Evolutionary conservation across 1,139 yeast genomes (phyloP).

Genomic region (Magnusiomyces magnusii): DNA sequence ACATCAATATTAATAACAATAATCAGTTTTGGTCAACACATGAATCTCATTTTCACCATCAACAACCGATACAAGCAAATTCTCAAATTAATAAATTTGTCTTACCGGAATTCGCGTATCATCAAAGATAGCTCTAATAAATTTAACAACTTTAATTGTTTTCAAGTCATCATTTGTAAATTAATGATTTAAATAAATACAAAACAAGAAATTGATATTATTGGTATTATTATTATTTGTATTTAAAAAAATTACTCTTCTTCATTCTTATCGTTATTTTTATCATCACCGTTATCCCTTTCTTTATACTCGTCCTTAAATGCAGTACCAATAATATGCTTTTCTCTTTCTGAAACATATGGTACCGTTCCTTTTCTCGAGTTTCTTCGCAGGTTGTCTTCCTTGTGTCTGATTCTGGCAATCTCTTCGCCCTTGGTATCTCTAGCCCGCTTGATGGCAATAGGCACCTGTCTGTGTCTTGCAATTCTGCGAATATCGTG

Average conservation of each 20-base stretch:
- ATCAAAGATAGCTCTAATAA: neutral
- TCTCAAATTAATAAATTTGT: too few species aligned
- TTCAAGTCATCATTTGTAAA: too few species aligned
- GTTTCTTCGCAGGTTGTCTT: conserved; percentile 73
- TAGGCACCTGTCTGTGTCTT: conserved; percentile 87
- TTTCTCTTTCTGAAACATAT: conserved; percentile 55
- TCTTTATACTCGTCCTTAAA: conserved; percentile 38
- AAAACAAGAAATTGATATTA: too few species aligned
- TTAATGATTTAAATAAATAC: neutral
- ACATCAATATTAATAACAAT: too few species aligned
- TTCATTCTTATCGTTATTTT: neutral
- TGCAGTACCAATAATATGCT: conserved; percentile 79
- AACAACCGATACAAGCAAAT: too few species aligned
- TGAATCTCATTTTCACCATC: too few species aligned
- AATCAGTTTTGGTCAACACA: too few species aligned
- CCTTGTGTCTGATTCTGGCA: conserved; percentile 66
- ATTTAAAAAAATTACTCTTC: neutral
- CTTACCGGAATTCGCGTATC: neutral
- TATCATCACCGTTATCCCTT: neutral
- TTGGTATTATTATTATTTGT: too few species aligned
- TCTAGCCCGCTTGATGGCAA: conserved; percentile 75
- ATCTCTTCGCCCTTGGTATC: conserved; percentile 76
- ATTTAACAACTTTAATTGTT: too few species aligned
- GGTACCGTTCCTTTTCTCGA: conserved; percentile 63
- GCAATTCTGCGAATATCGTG: conserved; percentile 89